phyloP scores from a whole-genome alignment of 2,329 filamentous ascomycete species.

The Teratosphaeria zuluensis region DNA sequence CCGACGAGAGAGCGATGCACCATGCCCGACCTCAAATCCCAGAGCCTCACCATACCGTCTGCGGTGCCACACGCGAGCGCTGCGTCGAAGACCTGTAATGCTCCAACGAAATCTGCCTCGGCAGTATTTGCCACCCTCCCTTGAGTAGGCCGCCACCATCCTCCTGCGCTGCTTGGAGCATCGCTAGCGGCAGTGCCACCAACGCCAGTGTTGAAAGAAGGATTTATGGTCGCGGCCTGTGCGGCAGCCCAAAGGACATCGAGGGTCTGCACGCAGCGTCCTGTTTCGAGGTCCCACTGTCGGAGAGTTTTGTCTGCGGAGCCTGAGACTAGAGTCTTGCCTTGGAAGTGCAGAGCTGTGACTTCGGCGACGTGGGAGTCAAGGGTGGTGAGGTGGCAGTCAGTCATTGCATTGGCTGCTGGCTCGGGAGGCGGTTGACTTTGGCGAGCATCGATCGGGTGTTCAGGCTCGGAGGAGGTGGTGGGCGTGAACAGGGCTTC shows the following conservation, averaged over 20 bases:
- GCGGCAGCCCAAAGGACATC: conserved; percentile 98
- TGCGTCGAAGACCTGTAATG: conserved; percentile 90
- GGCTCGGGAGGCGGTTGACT: conserved; percentile 47
- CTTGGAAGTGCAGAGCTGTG: conserved; percentile 83
- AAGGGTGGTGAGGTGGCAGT: conserved; percentile 81
- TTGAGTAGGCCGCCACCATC: conserved; percentile 47
- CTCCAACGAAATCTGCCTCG: conserved; percentile 83
- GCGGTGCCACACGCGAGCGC: conserved; percentile 93
- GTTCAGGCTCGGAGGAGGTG: conserved; percentile 9
- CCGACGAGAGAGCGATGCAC: conserved; percentile 94
- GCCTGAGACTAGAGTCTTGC: conserved; percentile 83
- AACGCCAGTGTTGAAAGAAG: conserved; percentile 19
- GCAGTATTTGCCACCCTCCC: conserved; percentile 37
- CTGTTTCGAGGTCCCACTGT: conserved; percentile 95
- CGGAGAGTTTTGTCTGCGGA: conserved; percentile 95
- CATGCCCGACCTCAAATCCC: conserved; percentile 93
- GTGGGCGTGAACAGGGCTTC: conserved; percentile 20
- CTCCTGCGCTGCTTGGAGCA: not conserved
- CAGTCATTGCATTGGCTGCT: conserved; percentile 63
- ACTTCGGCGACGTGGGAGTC: conserved; percentile 89
- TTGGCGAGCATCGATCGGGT: conserved; percentile 2
- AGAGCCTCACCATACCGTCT: conserved; percentile 91
- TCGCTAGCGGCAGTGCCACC: conserved; percentile 1
- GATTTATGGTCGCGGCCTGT: conserved; percentile 46
- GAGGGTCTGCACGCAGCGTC: conserved; percentile 92